Evolutionary conservation across 1,139 yeast genomes (phyloP).

Genomic region (Kurtzmaniella natalensis): DNA sequence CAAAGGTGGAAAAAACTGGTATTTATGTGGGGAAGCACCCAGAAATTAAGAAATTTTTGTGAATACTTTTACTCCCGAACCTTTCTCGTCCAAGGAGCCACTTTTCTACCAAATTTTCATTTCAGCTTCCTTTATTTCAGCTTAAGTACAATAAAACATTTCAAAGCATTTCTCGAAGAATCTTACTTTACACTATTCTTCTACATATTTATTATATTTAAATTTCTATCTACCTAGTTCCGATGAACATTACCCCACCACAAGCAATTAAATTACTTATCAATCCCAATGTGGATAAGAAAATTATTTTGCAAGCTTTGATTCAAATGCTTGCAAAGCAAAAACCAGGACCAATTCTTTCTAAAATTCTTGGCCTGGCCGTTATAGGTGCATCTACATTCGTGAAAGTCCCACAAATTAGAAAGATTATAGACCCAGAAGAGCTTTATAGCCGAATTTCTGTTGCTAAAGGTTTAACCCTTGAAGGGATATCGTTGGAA

Average conservation of each 20-base stretch:
- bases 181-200: too few species aligned
- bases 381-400: slow-evolving; percentile 40
- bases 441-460: slow-evolving; percentile 22
- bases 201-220: too few species aligned
- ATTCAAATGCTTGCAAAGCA: slow-evolving; percentile 32
- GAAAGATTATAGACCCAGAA: slow-evolving; percentile 29
- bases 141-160: too few species aligned
- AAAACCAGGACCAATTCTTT: slow-evolving; percentile 34
- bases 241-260: slow-evolving; percentile 6
- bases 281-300: slow-evolving; percentile 40
- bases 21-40: too few species aligned
- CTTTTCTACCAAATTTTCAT: too few species aligned
- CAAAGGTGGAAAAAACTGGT: too few species aligned
- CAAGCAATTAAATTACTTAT: slow-evolving; percentile 29
- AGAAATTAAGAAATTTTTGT: too few species aligned
- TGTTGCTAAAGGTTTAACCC: slow-evolving; percentile 38
- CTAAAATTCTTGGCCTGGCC: slow-evolving; percentile 30
- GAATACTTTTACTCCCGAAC: too few species aligned
- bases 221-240: too few species aligned
- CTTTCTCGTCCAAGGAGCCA: too few species aligned
- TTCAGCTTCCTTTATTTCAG: too few species aligned
- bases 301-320: slow-evolving; percentile 36
- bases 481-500: slow-evolving; percentile 35
- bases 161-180: too few species aligned
- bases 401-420: slow-evolving; percentile 41